Evolutionary conservation across 1,139 yeast species (phyloP), one percentile per base, ranked within the genome.

Genomic region (Suhomyces atakaporum): DNA sequence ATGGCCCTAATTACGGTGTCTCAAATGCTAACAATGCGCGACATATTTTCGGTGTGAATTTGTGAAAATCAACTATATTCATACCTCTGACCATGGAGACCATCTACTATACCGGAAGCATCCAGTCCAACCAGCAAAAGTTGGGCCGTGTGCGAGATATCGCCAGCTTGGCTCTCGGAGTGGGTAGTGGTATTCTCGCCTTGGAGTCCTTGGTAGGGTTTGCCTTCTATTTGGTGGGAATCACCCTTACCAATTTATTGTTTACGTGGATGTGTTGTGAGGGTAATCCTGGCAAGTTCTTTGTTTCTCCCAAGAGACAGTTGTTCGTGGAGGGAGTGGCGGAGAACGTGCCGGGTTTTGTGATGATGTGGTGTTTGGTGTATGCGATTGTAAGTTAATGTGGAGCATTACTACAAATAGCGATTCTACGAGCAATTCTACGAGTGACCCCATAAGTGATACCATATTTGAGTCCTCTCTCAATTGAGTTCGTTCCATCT

Each of bases 281-380:
- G 31, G 60, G 71, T 0, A 49, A 61, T 5, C 75, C 84, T 0
- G 41, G 51, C 3, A 55, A 57, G 34, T 85, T 70, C 58, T 85
- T 74, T 52, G 59, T 64, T 20, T 66, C 58, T 25, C 85, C 89
- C 0, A n/a, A 75, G 2, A 69, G 66, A 27, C 83, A 79, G 39
- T 60, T 87, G 0, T 73, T 81, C 43, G 36, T 81, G 3, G 77
- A 72, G 30, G 79, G 83, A 11, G 44, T 84, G 5, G 63, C 77
- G 12, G 64, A 81, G 25, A 81, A 81, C 40, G 53, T 84, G 11
- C 78, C 90, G 3, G 87, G 92, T 12, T 87, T 68, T 53, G 69
- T 84, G 18, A 82, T 87, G 82, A 79, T 84, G 70, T 87, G 96
- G 96, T 84, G 95, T 46, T 67, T 87, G 54, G 77, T 83, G 30